Percentiles rank a stretch among this genome's conserved stretches.
Conservation (phyloP, 129 eudicot species). For the Flaveria bidentis region DNA sequence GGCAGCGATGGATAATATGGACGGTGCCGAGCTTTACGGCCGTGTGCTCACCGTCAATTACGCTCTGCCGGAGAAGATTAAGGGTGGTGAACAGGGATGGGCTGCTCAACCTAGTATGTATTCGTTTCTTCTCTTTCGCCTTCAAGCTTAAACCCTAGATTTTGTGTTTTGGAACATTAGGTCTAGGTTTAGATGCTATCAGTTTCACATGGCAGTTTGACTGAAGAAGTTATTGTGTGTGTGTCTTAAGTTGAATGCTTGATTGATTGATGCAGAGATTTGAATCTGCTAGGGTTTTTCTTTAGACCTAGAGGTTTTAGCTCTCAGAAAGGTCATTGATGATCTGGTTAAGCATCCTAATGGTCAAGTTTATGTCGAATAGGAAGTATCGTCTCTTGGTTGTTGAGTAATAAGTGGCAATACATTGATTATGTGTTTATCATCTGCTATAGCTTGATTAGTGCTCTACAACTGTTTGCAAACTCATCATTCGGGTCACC, state of each 20-base stretch:
- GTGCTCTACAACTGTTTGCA: background rate
- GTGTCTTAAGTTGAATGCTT: background rate
- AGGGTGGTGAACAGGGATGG: slow-evolving; percentile 99
- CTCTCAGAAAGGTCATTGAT: background rate
- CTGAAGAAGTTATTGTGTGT: background rate
- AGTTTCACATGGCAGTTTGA: background rate
- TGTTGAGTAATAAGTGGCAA: background rate
- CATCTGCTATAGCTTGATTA: slow-evolving; percentile 5
- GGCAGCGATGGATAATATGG: slow-evolving; percentile 99
- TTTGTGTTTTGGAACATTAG: slow-evolving; percentile 6
- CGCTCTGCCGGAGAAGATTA: slow-evolving; percentile 81
- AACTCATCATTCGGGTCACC: background rate
- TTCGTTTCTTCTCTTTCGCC: background rate
- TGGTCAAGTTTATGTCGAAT: background rate
- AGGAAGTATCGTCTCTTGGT: background rate
- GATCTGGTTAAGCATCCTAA: background rate
- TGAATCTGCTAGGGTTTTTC: background rate
- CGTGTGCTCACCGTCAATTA: slow-evolving; percentile 93
- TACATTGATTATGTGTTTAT: background rate
- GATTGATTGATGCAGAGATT: background rate
- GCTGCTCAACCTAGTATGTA: slow-evolving; percentile 93
- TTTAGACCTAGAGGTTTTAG: background rate
- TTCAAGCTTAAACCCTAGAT: slow-evolving; percentile 32
- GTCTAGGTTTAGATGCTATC: slow-evolving; percentile 21
- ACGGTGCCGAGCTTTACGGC: slow-evolving; percentile 95